Evolutionary conservation across 352 stramenopile genomes (phyloP), one percentile per base, ranked within the genome.

Genomic region (Globisporangium paddicum): DNA sequence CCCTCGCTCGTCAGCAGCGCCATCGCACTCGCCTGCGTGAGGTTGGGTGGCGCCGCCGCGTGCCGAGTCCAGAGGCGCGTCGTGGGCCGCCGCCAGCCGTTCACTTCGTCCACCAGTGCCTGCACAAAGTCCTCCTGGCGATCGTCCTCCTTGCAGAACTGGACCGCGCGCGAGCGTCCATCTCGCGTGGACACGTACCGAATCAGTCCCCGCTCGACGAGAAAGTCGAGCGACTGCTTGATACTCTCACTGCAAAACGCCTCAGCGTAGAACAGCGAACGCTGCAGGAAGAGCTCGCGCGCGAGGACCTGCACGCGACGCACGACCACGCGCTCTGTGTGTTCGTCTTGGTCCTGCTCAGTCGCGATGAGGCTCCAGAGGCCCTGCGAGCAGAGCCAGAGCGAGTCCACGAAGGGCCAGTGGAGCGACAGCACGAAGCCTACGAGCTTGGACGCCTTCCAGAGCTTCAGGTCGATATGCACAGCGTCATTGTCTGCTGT

Each of bases 341-440:
- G 34, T 18, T 62, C 55, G 19, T n/a, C 25, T 5, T 50, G 23
- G 18, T 61, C 41, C 4, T 18, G 11, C 21, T 21, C 44, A 32
- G 14, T 56, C 40, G n/a, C 28, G 21, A 73, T 21, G 18, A 88
- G 53, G 30, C 62, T 74, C 70, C 68, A 83, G 13, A 82, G 67
- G 0, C 77, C 73, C 16, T 86, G 73, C 3, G 67, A 67, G 14
- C 68, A 84, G 23, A 91, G 68, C 73, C 77, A 87, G 32, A 93
- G 60, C 49, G 82, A 84, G 67, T 93, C 82, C 42, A 90, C 71
- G 19, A 95, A 88, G 40, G 86, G 83, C 76, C 80, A 89, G 32
- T 85, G 69, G 23, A 95, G 62, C 49, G 78, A 86, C 34, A 89
- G 53, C 34, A 81, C 69, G 37, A 95, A 90, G 55, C 72, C 67